Evolutionary conservation across 179 eudicot species (phyloP), one percentile per base, ranked within the genome.

Genomic region (Gypsophila paniculata): DNA sequence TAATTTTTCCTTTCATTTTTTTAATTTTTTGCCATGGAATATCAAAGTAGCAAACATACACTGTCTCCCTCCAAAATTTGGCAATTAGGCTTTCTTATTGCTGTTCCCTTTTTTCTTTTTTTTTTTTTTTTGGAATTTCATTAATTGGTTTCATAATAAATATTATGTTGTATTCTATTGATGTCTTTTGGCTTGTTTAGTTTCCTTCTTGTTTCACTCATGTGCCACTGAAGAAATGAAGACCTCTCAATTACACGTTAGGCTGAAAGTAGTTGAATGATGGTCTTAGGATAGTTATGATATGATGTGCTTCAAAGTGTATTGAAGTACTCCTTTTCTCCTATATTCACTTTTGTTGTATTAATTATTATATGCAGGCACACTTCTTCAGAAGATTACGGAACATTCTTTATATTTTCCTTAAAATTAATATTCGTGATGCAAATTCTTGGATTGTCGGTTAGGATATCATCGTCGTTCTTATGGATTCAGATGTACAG

Each of bases 401-500:
- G 97, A 64, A 71, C 81, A 65, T 84, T 77, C 75, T 88, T 82
- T 51, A 84, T 86, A 53, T 85, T 87, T 73, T 91, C 93, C n/a
- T 82, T 91, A 77, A 91, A 86, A 72, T 84, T 93, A 66, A 82
- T 91, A 13, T 76, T 93, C 48, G 55, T 81, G 61, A 89, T 91
- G 98, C 91, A 93, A 82, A 91, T 89, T 76, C 73, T 83, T 77
- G 98, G 96, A 69, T 85, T 89, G 77, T 73, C 74, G 18, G 85
- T 88, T 78, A 93, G 93, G 85, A 71, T 89, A 65, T 85, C 75
- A 18, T 93, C 98, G 13, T 91, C 97, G 8, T 77, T 86, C 8
- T 73, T 93, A 63, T 93, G 98, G 98, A 85, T 91, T 72, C 98
- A 91, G 87, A 93, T 93, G 96, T 93, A 93, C 85, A 91, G 91